Base-by-base conservation (phyloP, 768 basidiomycete species). In the Tulasnella sp. region DNA sequence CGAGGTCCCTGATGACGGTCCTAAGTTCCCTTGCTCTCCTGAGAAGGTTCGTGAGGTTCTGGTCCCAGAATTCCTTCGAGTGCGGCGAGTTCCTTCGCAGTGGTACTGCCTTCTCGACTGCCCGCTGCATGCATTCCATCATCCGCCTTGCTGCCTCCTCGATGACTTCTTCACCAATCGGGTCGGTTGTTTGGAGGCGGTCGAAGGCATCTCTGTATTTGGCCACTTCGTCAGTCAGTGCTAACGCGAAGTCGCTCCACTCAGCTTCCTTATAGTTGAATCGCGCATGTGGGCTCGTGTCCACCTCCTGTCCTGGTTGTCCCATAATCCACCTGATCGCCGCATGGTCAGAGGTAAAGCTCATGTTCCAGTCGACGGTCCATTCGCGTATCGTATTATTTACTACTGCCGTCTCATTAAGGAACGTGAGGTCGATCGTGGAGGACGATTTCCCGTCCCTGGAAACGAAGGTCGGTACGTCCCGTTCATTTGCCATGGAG, bases 211-310 rank as follows among this genome's bases (percentile, higher is more conserved):
- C 54, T 16, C 54, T n/a, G 16, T 54, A 20, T 18, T n/a, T 54
- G 16, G 54, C 54, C 16, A n/a, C 54, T 16, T 54, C n/a, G 5
- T n/a, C 14, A 54, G 20, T n/a, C 16, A 54, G 14, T n/a, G 18
- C 54, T 54, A 5, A 6, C 18, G 72, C 40, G 78, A 80, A 22
- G 37, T 28, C 40, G 24, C 28, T 41, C 20, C 20, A n/a, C 31
- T 80, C 79, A 14, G 48, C 79, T 22, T 44, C 40, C 73, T 80
- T 76, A 31, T 69, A 80, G 74, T 80, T 80, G 74, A 40, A 76
- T 8, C 48, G 79, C 14, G n/a, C 40, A n/a, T 76, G 24, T 37
- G 74, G 40, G 28, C 22, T 28, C 28, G 41, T 76, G n/a, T 77
- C 75, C 5, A 80, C n/a, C 22, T 5, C 8, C 22, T 79, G 41